Conservation (phyloP, 495 filamentous ascomycete species). For the Neurospora sp. region DNA sequence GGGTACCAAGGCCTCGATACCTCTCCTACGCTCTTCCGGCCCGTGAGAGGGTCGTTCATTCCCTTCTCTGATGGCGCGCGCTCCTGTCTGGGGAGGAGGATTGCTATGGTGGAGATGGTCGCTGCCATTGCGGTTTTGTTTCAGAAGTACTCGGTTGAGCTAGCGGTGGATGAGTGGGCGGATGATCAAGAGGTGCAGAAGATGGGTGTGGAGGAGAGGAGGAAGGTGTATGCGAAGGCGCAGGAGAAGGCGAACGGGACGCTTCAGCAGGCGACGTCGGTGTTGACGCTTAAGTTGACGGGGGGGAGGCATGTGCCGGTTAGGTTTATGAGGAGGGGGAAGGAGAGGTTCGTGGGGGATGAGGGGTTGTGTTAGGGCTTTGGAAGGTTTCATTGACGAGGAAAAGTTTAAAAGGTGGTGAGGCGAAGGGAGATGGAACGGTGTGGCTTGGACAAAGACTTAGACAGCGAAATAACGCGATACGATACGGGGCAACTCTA, state of each 20-base stretch:
- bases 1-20: constrained; percentile 45
- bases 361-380: constrained; percentile 11
- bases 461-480: background rate
- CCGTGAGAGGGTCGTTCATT: constrained; percentile 53
- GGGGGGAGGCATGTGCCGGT: constrained; percentile 44
- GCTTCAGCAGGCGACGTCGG: constrained; percentile 35
- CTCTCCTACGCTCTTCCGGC: constrained; percentile 44
- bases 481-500: background rate
- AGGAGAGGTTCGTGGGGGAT: constrained; percentile 46
- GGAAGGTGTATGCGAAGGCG: constrained; percentile 43
- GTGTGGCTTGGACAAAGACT: background rate
- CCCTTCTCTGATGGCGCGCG: constrained; percentile 65
- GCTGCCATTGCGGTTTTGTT: constrained; percentile 60
- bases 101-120: constrained; percentile 68
- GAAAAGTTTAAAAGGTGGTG: background rate
- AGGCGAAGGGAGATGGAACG: background rate
- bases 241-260: constrained; percentile 35
- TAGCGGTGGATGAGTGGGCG: constrained; percentile 52
- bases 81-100: constrained; percentile 58
- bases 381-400: background rate
- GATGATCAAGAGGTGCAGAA: constrained; percentile 47
- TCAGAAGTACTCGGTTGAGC: constrained; percentile 51
- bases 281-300: constrained; percentile 56
- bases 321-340: constrained; percentile 50
- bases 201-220: constrained; percentile 41